Percentiles rank a stretch among this genome's conserved stretches.
Conservation (phyloP, 768 basidiomycete genomes). For the Suillus variegatus region DNA sequence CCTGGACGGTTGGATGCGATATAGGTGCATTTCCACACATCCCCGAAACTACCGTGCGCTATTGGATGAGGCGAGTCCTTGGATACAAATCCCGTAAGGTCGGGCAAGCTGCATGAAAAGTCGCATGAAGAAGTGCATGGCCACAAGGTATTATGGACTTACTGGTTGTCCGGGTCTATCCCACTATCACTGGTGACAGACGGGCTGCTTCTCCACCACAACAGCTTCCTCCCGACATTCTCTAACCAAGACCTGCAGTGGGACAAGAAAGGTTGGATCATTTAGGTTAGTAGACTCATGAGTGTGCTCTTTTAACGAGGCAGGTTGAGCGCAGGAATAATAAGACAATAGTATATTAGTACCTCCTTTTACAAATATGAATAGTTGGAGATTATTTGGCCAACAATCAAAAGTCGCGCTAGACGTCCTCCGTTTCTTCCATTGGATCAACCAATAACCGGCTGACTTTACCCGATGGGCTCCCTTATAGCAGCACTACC, state of each 20-base stretch:
- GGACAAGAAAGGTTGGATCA: neutral
- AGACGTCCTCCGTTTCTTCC: neutral
- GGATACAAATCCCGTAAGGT: conserved; percentile 5
- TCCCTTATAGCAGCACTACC: no score
- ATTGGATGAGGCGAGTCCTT: conserved; percentile 1
- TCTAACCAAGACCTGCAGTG: neutral
- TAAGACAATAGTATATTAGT: neutral
- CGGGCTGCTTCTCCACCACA: neutral
- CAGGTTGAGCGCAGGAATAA: neutral
- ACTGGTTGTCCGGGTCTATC: neutral
- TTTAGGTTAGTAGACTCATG: neutral
- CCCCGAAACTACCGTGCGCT: conserved; percentile 10
- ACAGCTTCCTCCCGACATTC: neutral
- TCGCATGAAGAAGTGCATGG: neutral
- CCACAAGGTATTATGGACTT: neutral
- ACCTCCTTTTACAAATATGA: neutral
- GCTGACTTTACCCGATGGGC: neutral
- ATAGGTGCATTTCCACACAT: conserved; percentile 13
- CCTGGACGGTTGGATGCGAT: neutral
- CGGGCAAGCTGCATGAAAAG: neutral
- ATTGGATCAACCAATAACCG: neutral
- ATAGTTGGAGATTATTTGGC: no score
- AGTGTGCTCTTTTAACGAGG: neutral
- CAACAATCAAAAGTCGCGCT: neutral
- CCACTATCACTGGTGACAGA: neutral